These are phyloP conservation scores for Adansonia rubrostipa DNA, from an alignment of 441 rosid species.

Conservation along the genomic window DNA sequence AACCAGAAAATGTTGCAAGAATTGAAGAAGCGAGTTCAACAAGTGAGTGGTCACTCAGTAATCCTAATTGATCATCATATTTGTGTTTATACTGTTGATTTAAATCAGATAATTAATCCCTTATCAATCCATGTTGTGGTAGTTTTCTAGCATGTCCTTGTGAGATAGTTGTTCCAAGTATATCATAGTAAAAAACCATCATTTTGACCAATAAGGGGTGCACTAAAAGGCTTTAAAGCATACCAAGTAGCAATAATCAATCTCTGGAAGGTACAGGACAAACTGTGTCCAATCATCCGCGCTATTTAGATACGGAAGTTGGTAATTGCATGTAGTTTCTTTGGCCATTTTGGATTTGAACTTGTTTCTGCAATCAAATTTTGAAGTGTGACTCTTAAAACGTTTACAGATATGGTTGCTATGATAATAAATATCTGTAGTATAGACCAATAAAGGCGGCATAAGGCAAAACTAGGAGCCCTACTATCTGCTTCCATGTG, in stretches of 20 bases:
- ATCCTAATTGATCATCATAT: conserved; percentile 14
- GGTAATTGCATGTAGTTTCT: background rate
- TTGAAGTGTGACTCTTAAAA: background rate
- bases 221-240: background rate
- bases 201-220: background rate
- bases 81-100: conserved; percentile 12
- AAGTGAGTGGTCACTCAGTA: conserved; percentile 47
- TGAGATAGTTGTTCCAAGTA: background rate
- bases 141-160: background rate
- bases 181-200: background rate
- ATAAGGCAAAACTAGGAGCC: background rate
- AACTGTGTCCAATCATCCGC: background rate
- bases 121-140: background rate
- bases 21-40: conserved; percentile 44
- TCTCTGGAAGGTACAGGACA: background rate
- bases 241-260: conserved; percentile 4
- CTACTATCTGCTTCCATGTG: background rate
- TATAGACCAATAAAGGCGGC: background rate
- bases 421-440: background rate
- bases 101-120: background rate
- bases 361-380: conserved; percentile 8
- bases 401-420: background rate
- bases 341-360: background rate
- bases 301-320: background rate
- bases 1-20: conserved; percentile 45